phyloP scores from a whole-genome alignment of 2,329 filamentous ascomycete species.

The Cercospora sesami region DNA sequence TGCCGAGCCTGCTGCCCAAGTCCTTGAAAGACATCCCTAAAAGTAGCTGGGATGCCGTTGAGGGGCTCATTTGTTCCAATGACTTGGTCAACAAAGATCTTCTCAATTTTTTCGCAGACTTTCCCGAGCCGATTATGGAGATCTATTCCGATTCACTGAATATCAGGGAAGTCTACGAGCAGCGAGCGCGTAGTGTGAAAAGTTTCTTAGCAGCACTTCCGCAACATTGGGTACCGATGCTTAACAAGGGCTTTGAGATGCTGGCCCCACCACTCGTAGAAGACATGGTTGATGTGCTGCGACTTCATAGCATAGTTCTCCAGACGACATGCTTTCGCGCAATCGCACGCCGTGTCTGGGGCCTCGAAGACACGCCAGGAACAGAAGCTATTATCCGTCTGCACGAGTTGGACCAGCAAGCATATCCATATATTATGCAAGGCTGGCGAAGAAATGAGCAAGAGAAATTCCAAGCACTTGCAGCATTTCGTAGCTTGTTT shows the following conservation, averaged over 20 bases:
- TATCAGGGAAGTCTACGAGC: constrained; percentile 45
- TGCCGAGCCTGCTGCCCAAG: constrained; percentile 41
- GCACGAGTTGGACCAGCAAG: constrained; percentile 28
- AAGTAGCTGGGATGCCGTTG: constrained; percentile 41
- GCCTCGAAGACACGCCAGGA: constrained; percentile 24
- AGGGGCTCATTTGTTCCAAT: constrained; percentile 51
- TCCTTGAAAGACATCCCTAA: constrained; percentile 41
- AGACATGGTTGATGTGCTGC: constrained; percentile 55
- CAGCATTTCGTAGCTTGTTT: constrained; percentile 17
- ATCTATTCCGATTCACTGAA: constrained; percentile 35
- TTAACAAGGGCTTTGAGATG: constrained; percentile 33
- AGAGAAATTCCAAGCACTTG: constrained; percentile 23
- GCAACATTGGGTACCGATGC: constrained; percentile 26
- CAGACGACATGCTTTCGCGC: constrained; percentile 58
- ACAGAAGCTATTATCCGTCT: constrained; percentile 23
- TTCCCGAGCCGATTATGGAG: constrained; percentile 53
- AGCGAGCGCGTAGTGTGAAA: constrained; percentile 22
- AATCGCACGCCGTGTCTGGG: constrained; percentile 50
- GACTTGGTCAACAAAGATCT: constrained; percentile 42
- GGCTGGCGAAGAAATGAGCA: constrained; percentile 15
- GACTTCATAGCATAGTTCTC: constrained; percentile 53
- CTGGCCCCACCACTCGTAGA: constrained; percentile 58
- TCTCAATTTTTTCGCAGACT: constrained; percentile 50
- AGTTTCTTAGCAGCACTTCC: constrained; percentile 32
- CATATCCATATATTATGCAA: constrained; percentile 17